A percentile compares a stretch with the other conserved stretches of the same genome.
Conservation (phyloP, 192 early-diverging fungal genomes). For the Backusella psychrophila region DNA sequence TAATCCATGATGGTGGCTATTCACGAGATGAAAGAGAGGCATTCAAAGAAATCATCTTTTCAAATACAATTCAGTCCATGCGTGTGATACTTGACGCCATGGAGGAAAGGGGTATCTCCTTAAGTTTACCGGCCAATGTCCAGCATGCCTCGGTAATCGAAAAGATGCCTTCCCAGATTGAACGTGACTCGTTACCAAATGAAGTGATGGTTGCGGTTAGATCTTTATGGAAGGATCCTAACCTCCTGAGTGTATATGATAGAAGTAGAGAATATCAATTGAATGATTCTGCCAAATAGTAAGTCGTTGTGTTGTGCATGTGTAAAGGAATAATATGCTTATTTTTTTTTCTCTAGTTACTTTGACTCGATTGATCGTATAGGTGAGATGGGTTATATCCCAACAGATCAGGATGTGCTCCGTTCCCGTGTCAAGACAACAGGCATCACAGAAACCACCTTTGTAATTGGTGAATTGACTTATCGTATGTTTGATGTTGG, state of each 20-base stretch:
- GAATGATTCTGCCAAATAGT: conserved; percentile 97
- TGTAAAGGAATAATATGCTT: not conserved
- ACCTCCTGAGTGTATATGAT: conserved; percentile 76
- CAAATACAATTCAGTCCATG: conserved; percentile 94
- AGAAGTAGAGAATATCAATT: conserved; percentile 92
- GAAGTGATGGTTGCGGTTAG: conserved; percentile 82
- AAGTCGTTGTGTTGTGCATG: conserved; percentile 22
- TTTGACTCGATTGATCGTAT: conserved; percentile 96
- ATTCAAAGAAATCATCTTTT: conserved; percentile 95
- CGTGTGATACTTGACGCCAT: conserved; percentile 93
- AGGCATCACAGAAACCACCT: conserved; percentile 94
- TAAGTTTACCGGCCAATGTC: conserved; percentile 65
- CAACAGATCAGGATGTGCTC: conserved; percentile 95
- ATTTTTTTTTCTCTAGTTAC: conserved; percentile 57
- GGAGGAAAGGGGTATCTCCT: conserved; percentile 76
- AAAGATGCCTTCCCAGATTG: conserved; percentile 84
- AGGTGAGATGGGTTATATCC: conserved; percentile 73
- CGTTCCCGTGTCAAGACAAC: conserved; percentile 97
- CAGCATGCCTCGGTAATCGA: conserved; percentile 71
- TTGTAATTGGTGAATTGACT: conserved; percentile 89
- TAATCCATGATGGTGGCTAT: conserved; percentile 95
- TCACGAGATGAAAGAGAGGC: conserved; percentile 84
- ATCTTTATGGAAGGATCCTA: conserved; percentile 79
- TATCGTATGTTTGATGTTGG: conserved; percentile 99
- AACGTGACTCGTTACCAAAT: conserved; percentile 77